Conservation (phyloP, 1,139 yeast species). For the Trichomonascaceae sp. region DNA sequence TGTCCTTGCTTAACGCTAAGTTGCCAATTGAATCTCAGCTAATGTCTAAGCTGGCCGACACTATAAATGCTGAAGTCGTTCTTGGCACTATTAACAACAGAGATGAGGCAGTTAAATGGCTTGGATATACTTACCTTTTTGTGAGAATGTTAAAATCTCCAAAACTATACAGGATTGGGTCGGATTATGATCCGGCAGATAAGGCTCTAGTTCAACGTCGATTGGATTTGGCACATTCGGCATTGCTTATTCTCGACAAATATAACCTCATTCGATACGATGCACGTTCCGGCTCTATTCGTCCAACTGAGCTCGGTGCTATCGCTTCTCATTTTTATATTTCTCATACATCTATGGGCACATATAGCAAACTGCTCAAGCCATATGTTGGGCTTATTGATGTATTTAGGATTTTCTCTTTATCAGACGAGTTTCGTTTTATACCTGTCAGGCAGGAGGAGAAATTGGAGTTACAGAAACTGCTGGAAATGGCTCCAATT, state of each 20-base stretch:
- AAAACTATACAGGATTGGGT: slow-evolving; percentile 66
- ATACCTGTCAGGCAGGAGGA: slow-evolving; percentile 88
- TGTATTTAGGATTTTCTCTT: slow-evolving; percentile 65
- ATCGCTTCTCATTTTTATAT: slow-evolving; percentile 88
- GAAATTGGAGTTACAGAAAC: slow-evolving; percentile 61
- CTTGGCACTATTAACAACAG: slow-evolving; percentile 57
- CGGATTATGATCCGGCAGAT: slow-evolving; percentile 51
- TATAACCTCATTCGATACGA: slow-evolving; percentile 59
- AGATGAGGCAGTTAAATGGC: slow-evolving; percentile 71
- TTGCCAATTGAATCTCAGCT: slow-evolving; percentile 89
- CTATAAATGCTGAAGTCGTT: slow-evolving; percentile 81
- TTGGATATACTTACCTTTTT: slow-evolving; percentile 71
- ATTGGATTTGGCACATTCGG: slow-evolving; percentile 69
- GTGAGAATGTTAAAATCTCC: slow-evolving; percentile 78
- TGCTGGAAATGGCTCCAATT: slow-evolving; percentile 73
- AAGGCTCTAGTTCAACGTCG: slow-evolving; percentile 46
- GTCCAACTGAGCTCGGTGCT: slow-evolving; percentile 71
- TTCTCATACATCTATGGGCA: slow-evolving; percentile 58
- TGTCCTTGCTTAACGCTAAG: slow-evolving; percentile 84
- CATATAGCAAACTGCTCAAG: slow-evolving; percentile 54
- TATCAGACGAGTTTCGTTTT: slow-evolving; percentile 78
- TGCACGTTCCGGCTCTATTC: slow-evolving; percentile 39
- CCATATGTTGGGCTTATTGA: slow-evolving; percentile 70
- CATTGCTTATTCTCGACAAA: slow-evolving; percentile 51
- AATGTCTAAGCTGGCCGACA: slow-evolving; percentile 63